Evolutionary conservation across 2,329 filamentous ascomycete species (phyloP).

Genomic region (Xylaria sp.): DNA sequence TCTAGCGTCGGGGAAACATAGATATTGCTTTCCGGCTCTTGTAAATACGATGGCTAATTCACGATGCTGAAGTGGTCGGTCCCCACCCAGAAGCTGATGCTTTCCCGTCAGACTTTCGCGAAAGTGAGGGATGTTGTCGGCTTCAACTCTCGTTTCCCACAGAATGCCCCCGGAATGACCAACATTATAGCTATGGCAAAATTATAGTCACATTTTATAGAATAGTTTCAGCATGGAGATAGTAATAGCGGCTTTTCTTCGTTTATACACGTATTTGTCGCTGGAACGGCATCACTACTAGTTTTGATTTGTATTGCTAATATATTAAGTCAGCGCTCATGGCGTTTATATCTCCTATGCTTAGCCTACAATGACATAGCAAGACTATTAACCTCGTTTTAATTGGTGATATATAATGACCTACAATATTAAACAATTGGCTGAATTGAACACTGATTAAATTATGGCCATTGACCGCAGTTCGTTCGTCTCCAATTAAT

Average conservation of each 20-base stretch:
- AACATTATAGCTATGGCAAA: slow-evolving; percentile 50
- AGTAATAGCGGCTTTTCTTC: background rate
- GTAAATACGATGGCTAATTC: background rate
- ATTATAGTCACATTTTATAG: background rate
- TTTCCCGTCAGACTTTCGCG: slow-evolving; percentile 54
- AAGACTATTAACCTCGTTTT: background rate
- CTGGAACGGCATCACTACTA: background rate
- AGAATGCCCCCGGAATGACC: slow-evolving; percentile 54
- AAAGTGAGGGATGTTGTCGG: slow-evolving; percentile 57
- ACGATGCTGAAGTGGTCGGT: slow-evolving; percentile 55
- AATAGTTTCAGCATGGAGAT: background rate
- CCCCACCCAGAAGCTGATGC: slow-evolving; percentile 54
- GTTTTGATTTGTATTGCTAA: slow-evolving; percentile 3
- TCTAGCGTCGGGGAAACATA: background rate
- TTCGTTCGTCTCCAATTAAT: too few relatives aligned
- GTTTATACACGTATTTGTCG: background rate
- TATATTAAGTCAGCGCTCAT: background rate
- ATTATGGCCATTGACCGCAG: too few relatives aligned
- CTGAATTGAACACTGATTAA: too few relatives aligned
- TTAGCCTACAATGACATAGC: background rate
- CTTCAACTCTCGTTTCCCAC: slow-evolving; percentile 60
- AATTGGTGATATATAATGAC: background rate
- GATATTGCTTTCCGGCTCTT: background rate
- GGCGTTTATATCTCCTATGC: background rate
- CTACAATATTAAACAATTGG: too few relatives aligned